phyloP scores from a whole-genome alignment of 1,284 basidiomycete genomes.

The Irpex lacteus region DNA sequence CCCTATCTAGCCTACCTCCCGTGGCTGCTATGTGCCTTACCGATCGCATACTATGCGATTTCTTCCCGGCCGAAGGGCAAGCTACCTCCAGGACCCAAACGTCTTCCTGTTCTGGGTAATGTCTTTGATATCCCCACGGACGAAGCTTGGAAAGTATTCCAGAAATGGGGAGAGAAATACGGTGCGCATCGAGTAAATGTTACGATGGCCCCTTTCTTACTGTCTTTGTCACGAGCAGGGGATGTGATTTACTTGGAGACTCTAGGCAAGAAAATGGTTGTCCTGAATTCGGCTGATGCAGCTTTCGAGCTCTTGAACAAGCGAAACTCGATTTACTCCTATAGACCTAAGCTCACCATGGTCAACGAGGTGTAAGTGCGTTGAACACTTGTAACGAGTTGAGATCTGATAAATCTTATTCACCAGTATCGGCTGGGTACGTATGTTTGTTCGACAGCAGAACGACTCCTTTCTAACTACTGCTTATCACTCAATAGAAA shows the following conservation, averaged over 20 bases:
- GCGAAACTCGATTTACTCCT: neutral
- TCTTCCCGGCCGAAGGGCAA: too few relatives aligned
- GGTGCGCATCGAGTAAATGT: neutral
- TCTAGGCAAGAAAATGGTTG: neutral
- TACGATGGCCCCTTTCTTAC: too few relatives aligned
- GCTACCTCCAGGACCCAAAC: neutral
- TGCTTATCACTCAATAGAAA: neutral
- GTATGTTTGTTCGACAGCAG: neutral
- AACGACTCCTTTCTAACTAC: neutral
- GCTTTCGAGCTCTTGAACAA: neutral
- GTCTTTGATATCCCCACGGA: neutral
- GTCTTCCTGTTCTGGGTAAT: neutral
- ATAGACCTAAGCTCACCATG: neutral
- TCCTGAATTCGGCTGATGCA: neutral
- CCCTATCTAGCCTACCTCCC: too few relatives aligned
- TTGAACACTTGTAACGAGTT: neutral
- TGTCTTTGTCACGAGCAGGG: neutral
- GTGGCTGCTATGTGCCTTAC: too few relatives aligned
- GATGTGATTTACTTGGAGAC: neutral
- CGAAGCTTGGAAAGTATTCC: neutral
- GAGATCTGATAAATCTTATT: neutral
- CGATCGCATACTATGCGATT: too few relatives aligned
- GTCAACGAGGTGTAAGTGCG: neutral
- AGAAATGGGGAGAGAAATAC: neutral
- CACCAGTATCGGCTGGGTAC: neutral